Evolutionary conservation across 2,329 filamentous ascomycete genomes (phyloP).

Genomic region (Plectosphaerella cucumerina): DNA sequence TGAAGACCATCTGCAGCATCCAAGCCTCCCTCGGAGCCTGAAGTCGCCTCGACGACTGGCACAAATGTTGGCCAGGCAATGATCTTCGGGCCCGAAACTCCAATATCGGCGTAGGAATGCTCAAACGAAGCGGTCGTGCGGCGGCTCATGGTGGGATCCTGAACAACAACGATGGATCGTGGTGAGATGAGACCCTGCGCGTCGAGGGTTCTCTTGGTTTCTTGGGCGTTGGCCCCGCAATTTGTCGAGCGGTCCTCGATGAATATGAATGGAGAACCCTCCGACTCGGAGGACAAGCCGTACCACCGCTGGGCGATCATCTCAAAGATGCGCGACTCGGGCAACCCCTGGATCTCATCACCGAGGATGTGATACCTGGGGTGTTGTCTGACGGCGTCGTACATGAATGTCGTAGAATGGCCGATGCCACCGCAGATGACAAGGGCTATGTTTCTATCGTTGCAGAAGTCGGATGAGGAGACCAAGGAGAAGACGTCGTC

Average conservation of each 20-base stretch:
- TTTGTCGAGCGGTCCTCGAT: constrained; percentile 40
- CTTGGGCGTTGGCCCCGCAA: constrained; percentile 37
- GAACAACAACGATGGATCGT: constrained; percentile 28
- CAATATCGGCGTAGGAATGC: constrained; percentile 24
- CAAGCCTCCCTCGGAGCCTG: neutral
- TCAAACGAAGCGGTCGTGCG: constrained; percentile 36
- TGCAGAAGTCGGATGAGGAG: neutral
- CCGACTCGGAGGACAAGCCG: constrained; percentile 3
- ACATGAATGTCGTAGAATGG: constrained; percentile 37
- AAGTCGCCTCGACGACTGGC: neutral
- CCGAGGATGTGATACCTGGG: constrained; percentile 20
- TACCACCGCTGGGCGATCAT: constrained; percentile 26
- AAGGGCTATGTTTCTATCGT: constrained; percentile 14
- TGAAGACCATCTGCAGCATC: neutral
- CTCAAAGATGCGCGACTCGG: constrained; percentile 34
- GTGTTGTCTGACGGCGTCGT: constrained; percentile 30
- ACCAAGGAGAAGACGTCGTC: constrained; percentile 6
- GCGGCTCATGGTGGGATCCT: constrained; percentile 41
- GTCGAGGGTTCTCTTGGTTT: constrained; percentile 30
- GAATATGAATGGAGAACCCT: constrained; percentile 19
- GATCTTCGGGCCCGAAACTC: neutral
- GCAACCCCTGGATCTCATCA: constrained; percentile 23
- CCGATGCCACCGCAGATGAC: constrained; percentile 40
- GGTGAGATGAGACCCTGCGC: constrained; percentile 15
- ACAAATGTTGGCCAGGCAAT: constrained; percentile 10